Evolutionary conservation across 139 green algal genomes (phyloP).

Genomic region (Dunaliella sp.): DNA sequence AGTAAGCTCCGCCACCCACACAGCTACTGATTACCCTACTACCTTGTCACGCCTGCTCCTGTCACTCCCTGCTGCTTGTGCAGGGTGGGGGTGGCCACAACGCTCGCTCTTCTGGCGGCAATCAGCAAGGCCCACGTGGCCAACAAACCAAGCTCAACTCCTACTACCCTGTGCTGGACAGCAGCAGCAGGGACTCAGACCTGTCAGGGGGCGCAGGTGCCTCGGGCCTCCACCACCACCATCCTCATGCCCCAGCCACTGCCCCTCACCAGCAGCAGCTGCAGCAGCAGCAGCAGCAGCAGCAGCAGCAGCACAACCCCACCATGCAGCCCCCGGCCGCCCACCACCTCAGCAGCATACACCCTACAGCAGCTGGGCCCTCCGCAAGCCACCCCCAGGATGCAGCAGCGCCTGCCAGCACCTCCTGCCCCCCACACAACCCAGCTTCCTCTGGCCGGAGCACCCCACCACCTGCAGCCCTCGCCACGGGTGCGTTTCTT

Average conservation of each 20-base stretch:
- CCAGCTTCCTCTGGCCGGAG: no score
- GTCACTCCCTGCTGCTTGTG: not conserved
- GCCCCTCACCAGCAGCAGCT: not conserved
- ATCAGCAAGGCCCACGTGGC: not conserved
- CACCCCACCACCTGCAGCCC: no score
- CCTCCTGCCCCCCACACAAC: no score
- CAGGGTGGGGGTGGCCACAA: not conserved
- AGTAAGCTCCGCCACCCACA: not conserved
- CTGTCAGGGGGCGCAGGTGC: not conserved
- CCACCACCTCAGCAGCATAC: no score
- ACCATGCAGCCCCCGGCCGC: no score
- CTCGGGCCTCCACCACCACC: not conserved
- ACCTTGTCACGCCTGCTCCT: not conserved
- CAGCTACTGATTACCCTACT: not conserved
- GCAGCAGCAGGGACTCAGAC: conserved; percentile 8
- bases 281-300: not conserved
- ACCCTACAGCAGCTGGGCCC: no score
- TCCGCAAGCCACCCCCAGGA: no score
- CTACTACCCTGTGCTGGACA: conserved; percentile 9
- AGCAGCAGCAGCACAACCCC: no score
- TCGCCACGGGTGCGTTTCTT: no score
- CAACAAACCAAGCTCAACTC: conserved; percentile 8
- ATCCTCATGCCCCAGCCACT: not conserved
- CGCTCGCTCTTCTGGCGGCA: not conserved
- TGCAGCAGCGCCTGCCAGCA: no score